A percentile compares a stretch with the other conserved stretches of the same genome.
These are phyloP conservation scores for Trichosporon sp. DNA, from an alignment of 1,284 basidiomycete genomes.

Conservation along the genomic window DNA sequence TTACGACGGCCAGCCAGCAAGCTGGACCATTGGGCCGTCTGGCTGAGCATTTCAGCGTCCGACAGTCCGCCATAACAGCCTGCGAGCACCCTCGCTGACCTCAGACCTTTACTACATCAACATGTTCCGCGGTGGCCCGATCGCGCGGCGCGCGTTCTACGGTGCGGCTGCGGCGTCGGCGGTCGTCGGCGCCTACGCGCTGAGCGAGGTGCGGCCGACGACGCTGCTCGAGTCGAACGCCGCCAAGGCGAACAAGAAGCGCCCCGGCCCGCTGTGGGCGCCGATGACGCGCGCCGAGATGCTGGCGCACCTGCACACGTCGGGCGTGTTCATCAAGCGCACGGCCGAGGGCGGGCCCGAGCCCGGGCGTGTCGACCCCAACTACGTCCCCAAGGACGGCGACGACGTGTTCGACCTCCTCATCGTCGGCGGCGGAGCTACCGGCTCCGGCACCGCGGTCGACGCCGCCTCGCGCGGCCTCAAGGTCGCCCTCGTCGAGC, in stretches of 20 bases:
- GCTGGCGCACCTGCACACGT: conserved; percentile 50
- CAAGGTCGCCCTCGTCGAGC: conserved; percentile 87
- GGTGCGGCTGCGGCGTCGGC: conserved; percentile 27
- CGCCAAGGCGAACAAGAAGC: conserved; percentile 34
- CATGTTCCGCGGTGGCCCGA: conserved; percentile 32
- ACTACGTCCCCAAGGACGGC: conserved; percentile 24
- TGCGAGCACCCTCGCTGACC: too few relatives aligned
- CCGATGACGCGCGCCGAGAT: conserved; percentile 52
- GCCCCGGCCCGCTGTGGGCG: conserved; percentile 51
- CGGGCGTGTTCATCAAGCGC: conserved; percentile 41
- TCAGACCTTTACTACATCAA: neutral
- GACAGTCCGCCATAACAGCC: too few relatives aligned
- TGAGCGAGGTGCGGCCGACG: conserved; percentile 20
- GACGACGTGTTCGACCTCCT: conserved; percentile 75
- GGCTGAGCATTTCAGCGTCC: neutral
- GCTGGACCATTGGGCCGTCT: too few relatives aligned
- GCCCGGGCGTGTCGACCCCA: conserved; percentile 18
- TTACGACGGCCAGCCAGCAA: too few relatives aligned
- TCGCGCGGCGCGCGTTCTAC: conserved; percentile 24
- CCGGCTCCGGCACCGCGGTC: conserved; percentile 87
- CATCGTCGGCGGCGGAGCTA: conserved; percentile 86
- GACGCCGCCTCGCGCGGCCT: conserved; percentile 90
- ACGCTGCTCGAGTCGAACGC: conserved; percentile 13
- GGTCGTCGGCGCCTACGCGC: conserved; percentile 25
- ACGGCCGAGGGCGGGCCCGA: conserved; percentile 35